Evolutionary conservation across 108 stramenopile species (phyloP).

Genomic region (Discostella pseudostelligera): DNA sequence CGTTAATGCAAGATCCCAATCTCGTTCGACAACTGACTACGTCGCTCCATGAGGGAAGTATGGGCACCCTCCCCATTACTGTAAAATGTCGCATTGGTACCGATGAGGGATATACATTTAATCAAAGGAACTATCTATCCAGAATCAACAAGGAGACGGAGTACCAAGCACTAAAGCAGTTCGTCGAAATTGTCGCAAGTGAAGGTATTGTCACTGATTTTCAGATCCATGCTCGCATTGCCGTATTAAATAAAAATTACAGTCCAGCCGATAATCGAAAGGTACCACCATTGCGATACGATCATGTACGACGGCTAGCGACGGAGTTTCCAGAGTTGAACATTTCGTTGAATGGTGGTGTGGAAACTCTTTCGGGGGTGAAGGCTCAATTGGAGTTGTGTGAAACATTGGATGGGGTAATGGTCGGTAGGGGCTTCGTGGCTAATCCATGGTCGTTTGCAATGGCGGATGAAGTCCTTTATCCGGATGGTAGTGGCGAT

Average conservation of each 20-base stretch:
- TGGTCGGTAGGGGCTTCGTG: slow-evolving; percentile 81
- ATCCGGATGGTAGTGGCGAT: slow-evolving; percentile 11
- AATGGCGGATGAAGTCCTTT: slow-evolving; percentile 74
- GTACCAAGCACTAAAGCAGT: slow-evolving; percentile 78
- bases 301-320: slow-evolving; percentile 72
- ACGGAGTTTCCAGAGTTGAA: slow-evolving; percentile 79
- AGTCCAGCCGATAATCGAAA: slow-evolving; percentile 96
- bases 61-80: slow-evolving; percentile 75
- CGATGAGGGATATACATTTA: slow-evolving; percentile 54
- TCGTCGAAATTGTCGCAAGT: slow-evolving; percentile 83
- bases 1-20: slow-evolving; percentile 92
- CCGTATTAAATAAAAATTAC: slow-evolving; percentile 87
- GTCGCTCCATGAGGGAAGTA: slow-evolving; percentile 73
- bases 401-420: slow-evolving; percentile 68
- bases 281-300: slow-evolving; percentile 91
- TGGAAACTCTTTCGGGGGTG: slow-evolving; percentile 68
- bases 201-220: slow-evolving; percentile 89
- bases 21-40: slow-evolving; percentile 77
- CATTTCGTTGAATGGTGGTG: slow-evolving; percentile 86
- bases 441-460: slow-evolving; percentile 89
- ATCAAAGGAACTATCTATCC: slow-evolving; percentile 35
- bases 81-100: slow-evolving; percentile 98
- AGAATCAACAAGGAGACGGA: slow-evolving; percentile 80
- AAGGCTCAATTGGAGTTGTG: slow-evolving; percentile 61
- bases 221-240: slow-evolving; percentile 95